A percentile compares a stretch with the other conserved stretches of the same genome.
phyloP scores from a whole-genome alignment of 768 basidiomycete species.

The Pleurotus platypus region DNA sequence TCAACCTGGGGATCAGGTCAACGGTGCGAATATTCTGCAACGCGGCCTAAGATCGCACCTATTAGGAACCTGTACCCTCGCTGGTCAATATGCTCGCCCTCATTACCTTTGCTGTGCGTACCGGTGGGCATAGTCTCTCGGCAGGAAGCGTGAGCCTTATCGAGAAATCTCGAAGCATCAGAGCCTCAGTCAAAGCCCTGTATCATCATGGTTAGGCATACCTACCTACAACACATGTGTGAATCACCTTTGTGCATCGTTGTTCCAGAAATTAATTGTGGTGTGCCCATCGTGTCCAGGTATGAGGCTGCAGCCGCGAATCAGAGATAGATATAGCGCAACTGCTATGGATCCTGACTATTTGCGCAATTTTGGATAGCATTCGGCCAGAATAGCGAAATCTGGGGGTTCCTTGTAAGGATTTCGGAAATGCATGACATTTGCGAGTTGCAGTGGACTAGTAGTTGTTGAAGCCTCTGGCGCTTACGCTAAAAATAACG shows the following conservation, averaged over 20 bases:
- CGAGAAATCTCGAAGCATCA: constrained; percentile 73
- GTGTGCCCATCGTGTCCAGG: constrained; percentile 23
- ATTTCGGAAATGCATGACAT: constrained; percentile 38
- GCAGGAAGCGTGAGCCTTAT: constrained; percentile 58
- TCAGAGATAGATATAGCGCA: not conserved
- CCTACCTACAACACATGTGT: not conserved
- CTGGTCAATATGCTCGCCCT: not conserved
- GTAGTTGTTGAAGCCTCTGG: too few relatives aligned
- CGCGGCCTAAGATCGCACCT: constrained; percentile 36
- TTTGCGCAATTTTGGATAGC: constrained; percentile 51
- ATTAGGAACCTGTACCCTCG: constrained; percentile 57
- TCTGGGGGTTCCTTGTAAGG: constrained; percentile 41
- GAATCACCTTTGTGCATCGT: constrained; percentile 64
- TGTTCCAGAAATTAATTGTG: constrained; percentile 74
- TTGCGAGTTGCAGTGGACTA: too few relatives aligned
- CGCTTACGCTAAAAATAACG: too few relatives aligned
- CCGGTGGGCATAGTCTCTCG: constrained; percentile 85
- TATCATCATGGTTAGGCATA: not conserved
- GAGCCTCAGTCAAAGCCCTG: constrained; percentile 60
- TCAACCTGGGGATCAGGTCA: constrained; percentile 48
- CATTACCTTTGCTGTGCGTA: constrained; percentile 30
- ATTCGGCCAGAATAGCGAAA: constrained; percentile 54
- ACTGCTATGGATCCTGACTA: constrained; percentile 36
- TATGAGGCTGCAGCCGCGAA: constrained; percentile 18
- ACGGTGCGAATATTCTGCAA: not conserved